Evolutionary conservation across 176 grass and related monocot genomes (phyloP).

Genomic region (Triticum urartu): DNA sequence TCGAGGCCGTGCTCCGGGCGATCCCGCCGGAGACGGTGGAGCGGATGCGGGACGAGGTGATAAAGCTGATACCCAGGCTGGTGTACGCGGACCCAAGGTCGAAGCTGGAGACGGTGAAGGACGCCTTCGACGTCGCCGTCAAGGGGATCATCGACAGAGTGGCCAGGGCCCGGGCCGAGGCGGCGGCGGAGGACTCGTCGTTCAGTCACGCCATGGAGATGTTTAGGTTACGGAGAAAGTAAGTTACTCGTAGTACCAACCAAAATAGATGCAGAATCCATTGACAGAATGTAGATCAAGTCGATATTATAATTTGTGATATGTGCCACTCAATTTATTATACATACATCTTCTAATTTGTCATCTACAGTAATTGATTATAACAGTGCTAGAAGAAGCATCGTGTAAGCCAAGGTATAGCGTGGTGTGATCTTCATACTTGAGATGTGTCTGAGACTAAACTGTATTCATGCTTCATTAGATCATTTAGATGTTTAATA

Average conservation of each 20-base stretch:
- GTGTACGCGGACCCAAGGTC: conserved; percentile 41
- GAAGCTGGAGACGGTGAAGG: conserved; percentile 41
- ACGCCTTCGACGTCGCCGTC: conserved; percentile 53
- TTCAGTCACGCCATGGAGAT: neutral
- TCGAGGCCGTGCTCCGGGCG: conserved; percentile 40
- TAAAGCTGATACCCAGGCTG: conserved; percentile 36
- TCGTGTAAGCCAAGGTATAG: too few relatives aligned
- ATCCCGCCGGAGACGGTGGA: conserved; percentile 31
- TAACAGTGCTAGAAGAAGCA: too few relatives aligned
- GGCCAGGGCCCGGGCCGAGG: neutral
- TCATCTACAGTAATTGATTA: too few relatives aligned
- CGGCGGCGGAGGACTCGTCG: neutral
- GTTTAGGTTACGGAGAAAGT: conserved; percentile 13
- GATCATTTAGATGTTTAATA: too few relatives aligned
- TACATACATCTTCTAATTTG: neutral
- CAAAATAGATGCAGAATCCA: neutral
- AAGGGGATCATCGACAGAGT: conserved; percentile 31
- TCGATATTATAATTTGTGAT: neutral
- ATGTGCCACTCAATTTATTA: neutral
- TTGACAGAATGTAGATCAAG: neutral
- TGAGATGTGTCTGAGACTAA: too few relatives aligned
- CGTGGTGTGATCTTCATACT: too few relatives aligned
- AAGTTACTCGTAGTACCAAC: neutral
- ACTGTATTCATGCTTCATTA: too few relatives aligned
- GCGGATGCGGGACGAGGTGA: conserved; percentile 43